These are phyloP conservation scores for Drechslerella dactyloides DNA, from an alignment of 2,329 filamentous ascomycete species.

Conservation along the genomic window DNA sequence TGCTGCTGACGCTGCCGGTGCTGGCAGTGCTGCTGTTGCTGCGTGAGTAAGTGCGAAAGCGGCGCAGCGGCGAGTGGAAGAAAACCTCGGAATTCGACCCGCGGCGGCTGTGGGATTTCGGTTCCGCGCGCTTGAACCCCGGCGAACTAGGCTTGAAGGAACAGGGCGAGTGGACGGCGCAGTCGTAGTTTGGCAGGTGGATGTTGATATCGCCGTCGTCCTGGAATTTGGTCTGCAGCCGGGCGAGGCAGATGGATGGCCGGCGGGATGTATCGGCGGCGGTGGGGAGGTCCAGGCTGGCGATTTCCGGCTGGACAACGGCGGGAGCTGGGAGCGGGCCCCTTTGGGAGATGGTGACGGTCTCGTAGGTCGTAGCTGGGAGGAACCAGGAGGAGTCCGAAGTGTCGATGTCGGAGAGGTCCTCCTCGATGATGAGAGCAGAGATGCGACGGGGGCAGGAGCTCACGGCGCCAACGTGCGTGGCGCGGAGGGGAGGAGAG, in stretches of 20 bases:
- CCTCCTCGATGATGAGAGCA: constrained; percentile 47
- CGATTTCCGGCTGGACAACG: constrained; percentile 6
- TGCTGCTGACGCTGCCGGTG: constrained; percentile 19
- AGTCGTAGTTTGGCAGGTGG: constrained; percentile 46
- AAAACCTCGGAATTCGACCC: constrained; percentile 38
- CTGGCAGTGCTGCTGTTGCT: constrained; percentile 13
- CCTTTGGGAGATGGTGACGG: constrained; percentile 45
- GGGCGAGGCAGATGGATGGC: constrained; percentile 35
- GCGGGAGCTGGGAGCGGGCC: constrained; percentile 7
- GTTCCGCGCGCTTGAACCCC: background rate
- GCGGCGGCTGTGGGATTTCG: constrained; percentile 16
- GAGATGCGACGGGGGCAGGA: constrained; percentile 41
- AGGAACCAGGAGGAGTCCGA: constrained; percentile 47
- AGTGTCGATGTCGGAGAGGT: constrained; percentile 43
- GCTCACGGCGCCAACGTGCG: constrained; percentile 26
- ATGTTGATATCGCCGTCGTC: constrained; percentile 27
- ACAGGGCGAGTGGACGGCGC: constrained; percentile 21
- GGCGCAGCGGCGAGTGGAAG: constrained; percentile 44
- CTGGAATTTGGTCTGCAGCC: constrained; percentile 23
- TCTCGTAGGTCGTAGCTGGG: constrained; percentile 46
- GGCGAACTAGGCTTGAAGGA: constrained; percentile 1
- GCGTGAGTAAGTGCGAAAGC: constrained; percentile 27
- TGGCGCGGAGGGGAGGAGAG: constrained; percentile 42
- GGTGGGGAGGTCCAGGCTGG: constrained; percentile 33
- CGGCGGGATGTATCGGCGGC: constrained; percentile 48